Percentiles rank a stretch among this genome's conserved stretches.
These are phyloP conservation scores for Citeromyces hawaiiensis DNA, from an alignment of 1,139 yeast species.

Conservation along the genomic window DNA sequence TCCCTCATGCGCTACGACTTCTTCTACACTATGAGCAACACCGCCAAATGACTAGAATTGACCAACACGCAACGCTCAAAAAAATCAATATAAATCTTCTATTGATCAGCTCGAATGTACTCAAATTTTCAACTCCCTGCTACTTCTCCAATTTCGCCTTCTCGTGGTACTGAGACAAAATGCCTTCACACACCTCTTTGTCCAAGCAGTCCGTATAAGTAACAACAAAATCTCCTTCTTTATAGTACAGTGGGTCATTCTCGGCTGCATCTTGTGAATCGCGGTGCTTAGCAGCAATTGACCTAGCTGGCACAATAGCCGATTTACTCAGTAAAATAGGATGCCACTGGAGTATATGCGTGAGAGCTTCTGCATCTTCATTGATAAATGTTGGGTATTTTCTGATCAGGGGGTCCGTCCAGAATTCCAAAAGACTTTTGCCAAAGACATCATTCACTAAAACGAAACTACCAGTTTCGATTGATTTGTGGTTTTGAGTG, in stretches of 20 bases:
- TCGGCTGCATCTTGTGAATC: slow-evolving; percentile 18
- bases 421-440: slow-evolving; percentile 55
- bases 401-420: slow-evolving; percentile 62
- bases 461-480: slow-evolving; percentile 59
- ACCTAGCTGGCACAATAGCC: slow-evolving; percentile 52
- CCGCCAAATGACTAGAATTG: no score
- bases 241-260: slow-evolving; percentile 30
- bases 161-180: slow-evolving; percentile 25
- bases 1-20: no score
- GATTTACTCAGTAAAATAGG: slow-evolving; percentile 62
- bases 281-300: slow-evolving; percentile 32
- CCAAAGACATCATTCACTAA: slow-evolving; percentile 53
- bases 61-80: no score
- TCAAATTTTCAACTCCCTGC: no score
- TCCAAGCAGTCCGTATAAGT: slow-evolving; percentile 42
- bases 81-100: no score
- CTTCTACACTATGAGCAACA: no score
- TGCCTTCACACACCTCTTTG: slow-evolving; percentile 34
- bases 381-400: slow-evolving; percentile 47
- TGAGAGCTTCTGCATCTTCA: slow-evolving; percentile 53
- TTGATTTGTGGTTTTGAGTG: slow-evolving; percentile 48
- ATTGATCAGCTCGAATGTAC: no score
- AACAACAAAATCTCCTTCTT: slow-evolving; percentile 50
- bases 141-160: neutral
- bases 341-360: slow-evolving; percentile 91